A percentile compares a stretch with the other conserved stretches of the same genome.
These are phyloP conservation scores for Mortierella sp. DNA, from an alignment of 371 early-diverging fungal genomes.

Conservation along the genomic window DNA sequence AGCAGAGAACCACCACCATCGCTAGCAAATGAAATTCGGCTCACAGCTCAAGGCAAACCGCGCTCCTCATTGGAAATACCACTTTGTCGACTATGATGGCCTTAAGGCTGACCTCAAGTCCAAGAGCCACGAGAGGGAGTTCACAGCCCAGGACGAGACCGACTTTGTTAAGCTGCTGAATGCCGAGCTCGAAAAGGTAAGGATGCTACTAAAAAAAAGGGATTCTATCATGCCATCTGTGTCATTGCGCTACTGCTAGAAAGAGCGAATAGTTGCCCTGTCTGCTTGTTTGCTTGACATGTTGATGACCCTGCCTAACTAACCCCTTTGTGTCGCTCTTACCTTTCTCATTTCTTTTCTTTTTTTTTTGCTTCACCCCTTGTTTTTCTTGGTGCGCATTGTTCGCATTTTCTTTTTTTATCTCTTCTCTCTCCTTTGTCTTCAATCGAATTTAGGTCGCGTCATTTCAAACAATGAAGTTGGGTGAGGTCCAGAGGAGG, in stretches of 20 bases:
- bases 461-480: conserved; percentile 82
- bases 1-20: not conserved
- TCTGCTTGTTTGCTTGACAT: not conserved
- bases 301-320: not conserved
- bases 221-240: not conserved
- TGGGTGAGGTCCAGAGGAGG: conserved; percentile 85
- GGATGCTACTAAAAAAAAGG: not conserved
- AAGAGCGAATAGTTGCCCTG: not conserved
- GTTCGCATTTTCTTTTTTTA: not conserved
- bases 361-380: not conserved
- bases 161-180: conserved; percentile 81
- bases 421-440: not conserved
- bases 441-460: conserved; percentile 67
- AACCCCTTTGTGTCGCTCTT: not conserved
- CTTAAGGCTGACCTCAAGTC: conserved; percentile 79
- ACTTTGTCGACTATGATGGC: conserved; percentile 89
- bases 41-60: conserved; percentile 73
- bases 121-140: conserved; percentile 46
- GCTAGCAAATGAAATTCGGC: conserved; percentile 82
- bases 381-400: conserved; percentile 1
- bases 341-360: not conserved
- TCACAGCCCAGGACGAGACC: conserved; percentile 78
- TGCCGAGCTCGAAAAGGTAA: conserved; percentile 88
- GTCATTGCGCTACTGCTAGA: not conserved
- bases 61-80: conserved; percentile 81